Conservation (phyloP, 116 monocot genomes). For the Iris pallida region DNA sequence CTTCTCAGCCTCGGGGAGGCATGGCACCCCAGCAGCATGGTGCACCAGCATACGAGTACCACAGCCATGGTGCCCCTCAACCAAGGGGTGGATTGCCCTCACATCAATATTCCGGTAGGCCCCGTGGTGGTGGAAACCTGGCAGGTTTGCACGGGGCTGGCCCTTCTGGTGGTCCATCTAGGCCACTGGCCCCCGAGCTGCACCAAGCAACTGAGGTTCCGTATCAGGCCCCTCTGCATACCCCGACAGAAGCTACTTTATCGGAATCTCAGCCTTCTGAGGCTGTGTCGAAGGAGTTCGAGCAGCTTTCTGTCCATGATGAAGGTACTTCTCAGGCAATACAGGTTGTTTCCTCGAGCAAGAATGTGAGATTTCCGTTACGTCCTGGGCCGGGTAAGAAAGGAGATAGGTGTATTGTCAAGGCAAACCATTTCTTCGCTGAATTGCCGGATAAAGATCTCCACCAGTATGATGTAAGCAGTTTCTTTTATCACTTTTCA, state of each 20-base stretch:
- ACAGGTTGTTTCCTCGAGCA: conserved; percentile 30
- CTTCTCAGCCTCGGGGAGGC: conserved; percentile 1
- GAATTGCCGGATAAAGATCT: conserved; percentile 57
- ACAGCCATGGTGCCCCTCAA: conserved; percentile 19
- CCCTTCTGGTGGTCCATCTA: conserved; percentile 28
- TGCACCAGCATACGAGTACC: conserved; percentile 11
- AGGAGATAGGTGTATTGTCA: conserved; percentile 49
- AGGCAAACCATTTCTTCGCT: conserved; percentile 65
- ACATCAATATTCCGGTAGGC: conserved; percentile 35
- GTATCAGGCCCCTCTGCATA: neutral
- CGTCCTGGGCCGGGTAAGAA: conserved; percentile 65
- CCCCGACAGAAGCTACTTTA: conserved; percentile 27
- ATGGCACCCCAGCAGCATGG: neutral
- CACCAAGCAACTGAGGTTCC: conserved; percentile 64
- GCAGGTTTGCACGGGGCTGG: conserved; percentile 25
- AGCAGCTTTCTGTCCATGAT: conserved; percentile 29
- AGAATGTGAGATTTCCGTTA: conserved; percentile 55
- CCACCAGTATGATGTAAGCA: conserved; percentile 31
- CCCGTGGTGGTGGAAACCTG: conserved; percentile 14
- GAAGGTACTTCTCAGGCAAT: conserved; percentile 15
- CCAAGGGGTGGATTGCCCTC: neutral
- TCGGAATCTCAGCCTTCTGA: conserved; percentile 4
- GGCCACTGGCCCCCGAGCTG: conserved; percentile 75
- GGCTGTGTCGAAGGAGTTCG: conserved; percentile 19
- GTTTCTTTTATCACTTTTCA: neutral